Conservation (phyloP, 2,329 filamentous ascomycete species). For the Teratosphaeria destructans region DNA sequence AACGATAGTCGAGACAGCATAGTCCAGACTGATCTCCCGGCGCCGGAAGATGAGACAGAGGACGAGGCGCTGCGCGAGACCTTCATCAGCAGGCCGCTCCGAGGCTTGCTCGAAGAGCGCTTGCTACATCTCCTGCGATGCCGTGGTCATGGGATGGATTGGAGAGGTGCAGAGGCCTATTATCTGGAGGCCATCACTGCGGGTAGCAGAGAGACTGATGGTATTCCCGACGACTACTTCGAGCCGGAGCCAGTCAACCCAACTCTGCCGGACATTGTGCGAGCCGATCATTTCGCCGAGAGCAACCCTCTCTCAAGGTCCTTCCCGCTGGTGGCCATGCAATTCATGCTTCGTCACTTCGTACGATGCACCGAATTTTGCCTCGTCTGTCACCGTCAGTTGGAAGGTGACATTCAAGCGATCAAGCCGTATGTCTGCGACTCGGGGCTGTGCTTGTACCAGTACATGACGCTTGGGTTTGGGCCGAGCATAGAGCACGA, state of each 20-base stretch:
- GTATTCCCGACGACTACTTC: conserved; percentile 31
- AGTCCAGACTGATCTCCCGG: conserved; percentile 4
- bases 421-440: conserved; percentile 69
- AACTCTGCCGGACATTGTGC: conserved; percentile 36
- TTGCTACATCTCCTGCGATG: conserved; percentile 54
- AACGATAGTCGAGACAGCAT: conserved; percentile 11
- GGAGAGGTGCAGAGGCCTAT: conserved; percentile 56
- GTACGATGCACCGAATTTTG: conserved; percentile 78
- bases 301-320: conserved; percentile 26
- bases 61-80: conserved; percentile 40
- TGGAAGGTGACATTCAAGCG: conserved; percentile 54
- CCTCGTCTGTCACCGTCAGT: conserved; percentile 66
- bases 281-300: conserved; percentile 35
- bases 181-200: conserved; percentile 26
- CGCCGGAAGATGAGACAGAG: conserved; percentile 18
- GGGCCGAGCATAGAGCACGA: conserved; percentile 80
- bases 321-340: conserved; percentile 52
- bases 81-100: conserved; percentile 63
- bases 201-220: conserved; percentile 20
- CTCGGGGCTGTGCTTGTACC: conserved; percentile 66
- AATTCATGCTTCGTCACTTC: conserved; percentile 68
- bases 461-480: conserved; percentile 79
- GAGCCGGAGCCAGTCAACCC: conserved; percentile 19
- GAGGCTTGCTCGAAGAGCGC: conserved; percentile 55
- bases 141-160: conserved; percentile 46